Percentiles rank a stretch among this genome's conserved stretches.
Evolutionary conservation across 352 stramenopile genomes (phyloP).

Genomic region (Peronospora tabacina): DNA sequence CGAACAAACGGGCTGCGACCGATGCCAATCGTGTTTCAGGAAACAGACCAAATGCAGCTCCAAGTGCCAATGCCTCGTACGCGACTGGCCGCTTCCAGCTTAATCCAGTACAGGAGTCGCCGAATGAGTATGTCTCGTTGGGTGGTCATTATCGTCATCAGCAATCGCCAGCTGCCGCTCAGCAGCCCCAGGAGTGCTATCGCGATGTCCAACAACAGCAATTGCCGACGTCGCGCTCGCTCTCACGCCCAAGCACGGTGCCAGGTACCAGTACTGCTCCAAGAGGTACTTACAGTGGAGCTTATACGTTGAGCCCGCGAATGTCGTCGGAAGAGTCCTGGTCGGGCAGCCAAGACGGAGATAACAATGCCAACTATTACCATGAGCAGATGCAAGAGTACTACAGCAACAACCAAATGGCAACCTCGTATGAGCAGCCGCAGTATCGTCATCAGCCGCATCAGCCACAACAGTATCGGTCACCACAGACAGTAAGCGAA

Average conservation of each 20-base stretch:
- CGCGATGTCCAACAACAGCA: slow-evolving; percentile 15
- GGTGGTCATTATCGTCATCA: slow-evolving; percentile 19
- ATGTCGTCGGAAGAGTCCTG: slow-evolving; percentile 44
- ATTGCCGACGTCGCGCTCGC: slow-evolving; percentile 29
- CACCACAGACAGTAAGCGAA: slow-evolving; percentile 18
- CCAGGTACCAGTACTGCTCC: slow-evolving; percentile 31
- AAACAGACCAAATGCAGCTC: slow-evolving; percentile 3
- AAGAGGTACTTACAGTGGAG: slow-evolving; percentile 26
- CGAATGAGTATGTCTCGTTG: slow-evolving; percentile 32
- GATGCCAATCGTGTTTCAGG: slow-evolving; percentile 2
- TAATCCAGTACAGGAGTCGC: slow-evolving; percentile 37
- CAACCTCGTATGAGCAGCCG: slow-evolving; percentile 21
- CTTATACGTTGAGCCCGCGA: slow-evolving; percentile 40
- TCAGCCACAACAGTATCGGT: slow-evolving; percentile 24
- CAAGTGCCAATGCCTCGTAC: slow-evolving; percentile 22
- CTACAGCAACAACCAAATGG: slow-evolving; percentile 30
- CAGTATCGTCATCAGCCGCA: slow-evolving; percentile 16
- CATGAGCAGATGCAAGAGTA: slow-evolving; percentile 43
- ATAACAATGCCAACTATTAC: slow-evolving; percentile 33
- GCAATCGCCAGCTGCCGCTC: slow-evolving; percentile 11
- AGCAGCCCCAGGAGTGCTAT: slow-evolving; percentile 28
- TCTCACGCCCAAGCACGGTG: slow-evolving; percentile 30
- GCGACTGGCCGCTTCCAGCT: slow-evolving; percentile 44
- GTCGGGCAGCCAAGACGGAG: slow-evolving; percentile 42
- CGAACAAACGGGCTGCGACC: slow-evolving; percentile 15